Evolutionary conservation across 257 asterid genomes (phyloP).

Genomic region (Verbascum thapsus): DNA sequence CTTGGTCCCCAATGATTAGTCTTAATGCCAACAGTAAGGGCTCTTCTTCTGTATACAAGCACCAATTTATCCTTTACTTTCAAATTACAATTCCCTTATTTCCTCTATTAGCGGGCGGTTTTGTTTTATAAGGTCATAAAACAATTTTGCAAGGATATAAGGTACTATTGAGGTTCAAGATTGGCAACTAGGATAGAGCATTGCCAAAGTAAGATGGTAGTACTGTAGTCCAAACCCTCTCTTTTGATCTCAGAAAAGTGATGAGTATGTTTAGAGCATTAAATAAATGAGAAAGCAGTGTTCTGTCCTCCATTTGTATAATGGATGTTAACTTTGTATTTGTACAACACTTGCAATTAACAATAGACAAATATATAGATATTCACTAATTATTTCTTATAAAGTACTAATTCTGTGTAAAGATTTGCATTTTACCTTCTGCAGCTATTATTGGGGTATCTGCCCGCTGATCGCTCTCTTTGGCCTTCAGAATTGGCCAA

Average conservation of each 20-base stretch:
- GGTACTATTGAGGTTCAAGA: slow-evolving; percentile 11
- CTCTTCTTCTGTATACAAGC: slow-evolving; percentile 19
- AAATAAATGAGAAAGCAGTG: slow-evolving; percentile 19
- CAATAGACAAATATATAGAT: not conserved
- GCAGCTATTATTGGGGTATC: slow-evolving; percentile 88
- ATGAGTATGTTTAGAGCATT: slow-evolving; percentile 7
- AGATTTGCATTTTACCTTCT: slow-evolving; percentile 24
- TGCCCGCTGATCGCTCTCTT: slow-evolving; percentile 73
- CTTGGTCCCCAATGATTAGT: slow-evolving; percentile 11
- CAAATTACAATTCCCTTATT: not conserved
- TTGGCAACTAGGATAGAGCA: slow-evolving; percentile 5
- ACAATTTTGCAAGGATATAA: not conserved
- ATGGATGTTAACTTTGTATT: slow-evolving; percentile 1
- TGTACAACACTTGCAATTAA: slow-evolving; percentile 17
- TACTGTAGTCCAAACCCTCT: slow-evolving; percentile 1
- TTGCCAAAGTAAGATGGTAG: slow-evolving; percentile 25
- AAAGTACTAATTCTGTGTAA: slow-evolving; percentile 6
- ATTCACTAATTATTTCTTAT: slow-evolving; percentile 6
- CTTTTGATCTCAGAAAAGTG: slow-evolving; percentile 1
- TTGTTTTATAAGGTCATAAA: slow-evolving; percentile 12
- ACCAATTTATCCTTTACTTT: not conserved
- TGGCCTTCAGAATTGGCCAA: slow-evolving; percentile 87
- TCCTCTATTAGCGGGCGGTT: not conserved
- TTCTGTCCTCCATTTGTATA: slow-evolving; percentile 15
- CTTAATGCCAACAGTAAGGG: not conserved